Evolutionary conservation across 257 asterid genomes (phyloP), one percentile per base, ranked within the genome.

Genomic region (Osmanthus fragrans): DNA sequence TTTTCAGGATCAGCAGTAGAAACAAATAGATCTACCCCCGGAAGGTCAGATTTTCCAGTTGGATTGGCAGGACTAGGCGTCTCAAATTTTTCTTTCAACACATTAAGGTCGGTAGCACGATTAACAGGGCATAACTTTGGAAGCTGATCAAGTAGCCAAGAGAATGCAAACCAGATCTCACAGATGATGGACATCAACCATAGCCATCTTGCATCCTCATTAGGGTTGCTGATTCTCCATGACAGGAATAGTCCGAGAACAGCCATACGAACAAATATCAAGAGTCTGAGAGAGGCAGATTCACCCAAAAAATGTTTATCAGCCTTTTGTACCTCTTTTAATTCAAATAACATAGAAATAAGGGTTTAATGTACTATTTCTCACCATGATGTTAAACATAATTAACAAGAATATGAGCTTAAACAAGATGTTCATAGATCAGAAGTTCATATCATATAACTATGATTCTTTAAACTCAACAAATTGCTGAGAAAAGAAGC

Each of bases 1-100:
- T 93, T 93, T 80, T 93, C 98, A 0, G 98, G 97, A 86, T 93
- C 98, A 36, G 98, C 98, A 18, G 98, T 93, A 11, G 98, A 93
- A 36, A 93, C 98, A 73, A 83, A 93, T 49, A 92, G 72, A 76
- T 93, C 98, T 37, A 91, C 47, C 15, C 98, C 98, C 0, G 98
- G 98, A 78, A 93, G 97, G 82, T 93, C 98, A 40, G 97, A 93
- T 86, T 92, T 90, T 30, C 94, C 97, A 2, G 87, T 83, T 33
- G 94, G 97, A 67, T 92, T 92, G 42, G 89, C 60, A 3, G 87
- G 92, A 63, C 76, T 82, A 0, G 97, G 96, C 0, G 87, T 87
- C 82, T 93, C 98, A 12, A 93, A 91, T 74, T 93, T 93, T 13
- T 93, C 98, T 83, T 90, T 93, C 73, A 93, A 56, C 36, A 93